Base-by-base conservation (phyloP, 805 yeast species). In the Candida anglica region DNA sequence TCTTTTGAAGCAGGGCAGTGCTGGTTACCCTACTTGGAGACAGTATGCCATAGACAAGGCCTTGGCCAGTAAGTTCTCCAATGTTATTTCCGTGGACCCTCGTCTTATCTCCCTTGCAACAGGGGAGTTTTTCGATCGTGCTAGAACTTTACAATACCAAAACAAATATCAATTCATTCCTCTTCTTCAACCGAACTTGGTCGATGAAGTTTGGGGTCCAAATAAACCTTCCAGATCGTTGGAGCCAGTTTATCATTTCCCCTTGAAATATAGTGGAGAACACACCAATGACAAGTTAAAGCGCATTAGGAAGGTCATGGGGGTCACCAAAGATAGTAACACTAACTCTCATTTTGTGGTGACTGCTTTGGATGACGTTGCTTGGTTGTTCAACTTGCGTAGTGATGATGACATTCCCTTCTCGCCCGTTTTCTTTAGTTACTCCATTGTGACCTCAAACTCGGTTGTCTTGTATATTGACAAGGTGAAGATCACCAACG, bases 371-470 rank as follows among this genome's bases (percentile, higher is more conserved):
- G 97, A 91, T 61, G 96, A 89, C 46, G 77, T 88, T 41, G 93
- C 95, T 6, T 89, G 96, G 96, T 60, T 88, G 27, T 73, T 88
- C 52, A 91, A 91, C 52, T 61, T 91, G 36, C 76, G 98, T 43
- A 86, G 89, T 4, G 74, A 58, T 30, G 39, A 71, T 15, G 98
- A 91, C 54, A 81, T 91, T 38, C 81, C 80, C 4, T 91, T 73
- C 53, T 81, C 82, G 49, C 97, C 98, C 0, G 91, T 88, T 2
- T 93, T 91, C 54, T 87, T 79, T 58, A 68, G 89, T 6, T 84
- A 79, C 47, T 64, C 76, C 2, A 52, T 73, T 1, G 40, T 69
- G 14, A 46, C 60, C 6, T 24, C 38, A 15, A 42, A 61, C 2
- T 44, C 49, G 3, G 73, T 79, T 2, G 48, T 52, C 4, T 59